Percentiles rank a stretch among this genome's conserved stretches.
Conservation (phyloP, 768 basidiomycete species). For the Albatrellus ellisii region DNA sequence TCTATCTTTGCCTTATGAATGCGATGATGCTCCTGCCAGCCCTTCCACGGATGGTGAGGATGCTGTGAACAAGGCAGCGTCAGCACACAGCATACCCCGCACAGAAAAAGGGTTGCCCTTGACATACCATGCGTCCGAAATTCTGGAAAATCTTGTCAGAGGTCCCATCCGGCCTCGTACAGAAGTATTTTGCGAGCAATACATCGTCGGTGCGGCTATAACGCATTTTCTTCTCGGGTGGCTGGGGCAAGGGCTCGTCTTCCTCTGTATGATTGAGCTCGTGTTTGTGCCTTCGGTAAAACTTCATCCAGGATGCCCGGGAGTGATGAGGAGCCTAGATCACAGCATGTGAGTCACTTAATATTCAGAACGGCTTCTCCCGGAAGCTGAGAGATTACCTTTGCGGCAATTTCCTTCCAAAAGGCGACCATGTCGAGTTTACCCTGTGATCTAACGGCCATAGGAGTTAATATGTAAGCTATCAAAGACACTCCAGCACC, state of each 20-base stretch:
- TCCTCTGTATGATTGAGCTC: constrained; percentile 55
- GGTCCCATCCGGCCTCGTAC: constrained; percentile 62
- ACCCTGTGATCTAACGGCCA: constrained; percentile 33
- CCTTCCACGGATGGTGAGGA: constrained; percentile 88
- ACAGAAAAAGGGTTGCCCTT: constrained; percentile 1
- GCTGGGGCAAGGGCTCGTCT: constrained; percentile 59
- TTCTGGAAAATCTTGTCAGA: constrained; percentile 76
- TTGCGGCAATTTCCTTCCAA: constrained; percentile 65
- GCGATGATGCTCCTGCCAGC: constrained; percentile 86
- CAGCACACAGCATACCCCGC: constrained; percentile 1
- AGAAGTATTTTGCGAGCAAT: constrained; percentile 64
- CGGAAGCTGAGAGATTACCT: constrained; percentile 26
- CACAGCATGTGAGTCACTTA: background rate
- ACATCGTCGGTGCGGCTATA: constrained; percentile 74
- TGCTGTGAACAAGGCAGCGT: constrained; percentile 37
- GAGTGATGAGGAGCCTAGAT: constrained; percentile 77
- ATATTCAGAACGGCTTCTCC: background rate
- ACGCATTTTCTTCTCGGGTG: constrained; percentile 81
- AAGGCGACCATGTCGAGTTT: constrained; percentile 64
- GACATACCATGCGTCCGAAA: constrained; percentile 55
- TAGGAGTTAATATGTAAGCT: background rate
- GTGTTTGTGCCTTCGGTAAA: constrained; percentile 80
- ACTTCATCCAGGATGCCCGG: constrained; percentile 91
- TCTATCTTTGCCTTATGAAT: constrained; percentile 84
- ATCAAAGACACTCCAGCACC: constrained; percentile 14